Evolutionary conservation across 2,329 filamentous ascomycete genomes (phyloP), one percentile per base, ranked within the genome.

Genomic region (Fusarium sp.): DNA sequence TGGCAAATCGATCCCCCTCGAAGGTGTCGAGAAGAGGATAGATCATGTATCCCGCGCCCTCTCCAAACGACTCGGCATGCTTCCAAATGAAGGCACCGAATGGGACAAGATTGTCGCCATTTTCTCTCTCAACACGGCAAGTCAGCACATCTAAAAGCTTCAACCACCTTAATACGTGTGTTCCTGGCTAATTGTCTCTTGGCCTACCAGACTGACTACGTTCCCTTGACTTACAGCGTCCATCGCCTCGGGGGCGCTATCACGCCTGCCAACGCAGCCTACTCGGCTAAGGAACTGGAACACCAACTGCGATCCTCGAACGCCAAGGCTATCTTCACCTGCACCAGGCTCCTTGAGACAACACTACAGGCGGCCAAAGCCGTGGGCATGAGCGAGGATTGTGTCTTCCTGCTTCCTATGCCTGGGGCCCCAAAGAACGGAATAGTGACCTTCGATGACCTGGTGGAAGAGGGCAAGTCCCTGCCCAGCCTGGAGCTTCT

Each of bases 41-140:
- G n/a, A 13, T 50, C n/a, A 35, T 20, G 11, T 96, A n/a, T 87
- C 93, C 29, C 87, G 91, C 60, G 91, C 88, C 18, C 82, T 96
- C 39, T 86, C 88, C 41, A 90, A 92, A 78, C 89, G 93, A 72
- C 86, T 95, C 61, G 89, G 88, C 42, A 94, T 93, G 86, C 80
- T 86, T 31, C 90, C 91, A 3, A 92, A 93, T 69, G 80, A 89
- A 52, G 93, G 91, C 10, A 88, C 89, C 0, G 92, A 94, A 78
- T 96, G 91, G 91, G 93, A 95, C 75, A 94, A 94, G 79, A 92
- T 94, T 29, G 84, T 93, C 45, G 91, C 86, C 4, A 84, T 95
- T 36, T 96, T 93, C 82, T 91, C 91, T 14, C 81, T 94, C 66
- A 97, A 97, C 78, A 93, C 93, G 0, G 46, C 22, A 25, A 3